phyloP scores from a whole-genome alignment of 495 filamentous ascomycete genomes.

The Geopyxis carbonaria region DNA sequence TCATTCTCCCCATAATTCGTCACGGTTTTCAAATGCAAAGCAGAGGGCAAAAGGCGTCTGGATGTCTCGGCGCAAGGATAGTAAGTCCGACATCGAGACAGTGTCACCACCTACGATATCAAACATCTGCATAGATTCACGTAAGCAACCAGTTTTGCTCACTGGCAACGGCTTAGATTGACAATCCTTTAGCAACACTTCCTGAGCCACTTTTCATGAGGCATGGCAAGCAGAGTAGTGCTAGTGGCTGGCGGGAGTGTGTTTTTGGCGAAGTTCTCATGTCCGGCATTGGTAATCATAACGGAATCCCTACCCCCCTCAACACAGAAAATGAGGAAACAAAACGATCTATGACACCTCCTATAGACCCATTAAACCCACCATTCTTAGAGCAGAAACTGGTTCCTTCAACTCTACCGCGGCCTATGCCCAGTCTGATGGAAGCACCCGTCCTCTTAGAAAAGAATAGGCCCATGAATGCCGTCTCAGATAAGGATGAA shows the following conservation, averaged over 20 bases:
- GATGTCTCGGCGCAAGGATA: slow-evolving; percentile 38
- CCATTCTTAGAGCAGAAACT: too few species aligned
- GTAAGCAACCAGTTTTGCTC: slow-evolving; percentile 41
- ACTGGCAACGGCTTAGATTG: not conserved
- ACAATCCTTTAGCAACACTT: slow-evolving; percentile 42
- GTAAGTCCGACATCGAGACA: slow-evolving; percentile 44
- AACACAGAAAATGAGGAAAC: too few species aligned
- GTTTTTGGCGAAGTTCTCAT: slow-evolving; percentile 31
- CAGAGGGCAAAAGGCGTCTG: slow-evolving; percentile 22
- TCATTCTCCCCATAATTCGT: slow-evolving; percentile 5
- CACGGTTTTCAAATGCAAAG: slow-evolving; percentile 14
- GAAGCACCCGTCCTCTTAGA: too few species aligned
- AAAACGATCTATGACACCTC: too few species aligned
- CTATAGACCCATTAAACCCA: too few species aligned
- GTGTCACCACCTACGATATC: slow-evolving; percentile 45
- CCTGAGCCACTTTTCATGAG: slow-evolving; percentile 49
- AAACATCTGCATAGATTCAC: slow-evolving; percentile 53
- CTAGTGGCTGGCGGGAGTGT: slow-evolving; percentile 31
- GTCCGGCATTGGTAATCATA: too few species aligned
- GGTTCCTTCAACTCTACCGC: too few species aligned
- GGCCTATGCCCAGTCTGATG: too few species aligned
- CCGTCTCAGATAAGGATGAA: too few species aligned
- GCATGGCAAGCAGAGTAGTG: slow-evolving; percentile 42
- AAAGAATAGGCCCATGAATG: too few species aligned
- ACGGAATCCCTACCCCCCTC: too few species aligned